These are phyloP conservation scores for Ogataea trehaloabstinens DNA, from an alignment of 805 yeast genomes.

Conservation along the genomic window DNA sequence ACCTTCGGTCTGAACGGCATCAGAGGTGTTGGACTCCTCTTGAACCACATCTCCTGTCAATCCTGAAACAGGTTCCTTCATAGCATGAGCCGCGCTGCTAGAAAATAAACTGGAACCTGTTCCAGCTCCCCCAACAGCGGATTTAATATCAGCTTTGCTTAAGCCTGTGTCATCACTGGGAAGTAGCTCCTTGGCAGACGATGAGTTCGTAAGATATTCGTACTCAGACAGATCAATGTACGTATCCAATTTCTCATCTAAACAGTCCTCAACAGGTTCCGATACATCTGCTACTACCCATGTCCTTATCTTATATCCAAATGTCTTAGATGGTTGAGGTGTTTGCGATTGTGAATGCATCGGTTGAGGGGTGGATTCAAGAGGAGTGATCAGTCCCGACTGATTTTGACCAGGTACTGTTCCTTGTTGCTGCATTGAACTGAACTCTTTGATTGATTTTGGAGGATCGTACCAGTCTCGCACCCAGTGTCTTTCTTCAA, in stretches of 20 bases:
- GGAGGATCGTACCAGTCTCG: conserved; percentile 35
- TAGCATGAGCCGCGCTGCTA: conserved; percentile 30
- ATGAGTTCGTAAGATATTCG: conserved; percentile 27
- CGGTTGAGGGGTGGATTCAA: conserved; percentile 26
- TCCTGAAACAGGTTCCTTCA: no score
- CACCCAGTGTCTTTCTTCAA: conserved; percentile 30
- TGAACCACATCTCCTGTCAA: no score
- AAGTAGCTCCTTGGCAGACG: conserved; percentile 8
- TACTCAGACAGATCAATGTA: conserved; percentile 36
- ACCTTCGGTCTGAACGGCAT: no score
- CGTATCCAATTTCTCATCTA: conserved; percentile 32
- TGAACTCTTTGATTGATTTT: conserved; percentile 16
- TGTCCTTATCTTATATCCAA: conserved; percentile 32
- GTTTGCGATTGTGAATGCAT: conserved; percentile 25
- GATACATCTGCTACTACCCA: conserved; percentile 28
- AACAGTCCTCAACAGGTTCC: conserved; percentile 19
- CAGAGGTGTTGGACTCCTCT: no score
- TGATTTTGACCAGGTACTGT: conserved; percentile 13
- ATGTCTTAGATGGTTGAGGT: conserved; percentile 27
- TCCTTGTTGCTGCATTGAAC: conserved; percentile 7
- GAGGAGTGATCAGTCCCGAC: conserved; percentile 21
- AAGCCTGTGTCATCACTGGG: conserved; percentile 23
- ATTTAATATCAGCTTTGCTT: conserved; percentile 39
- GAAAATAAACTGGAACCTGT: conserved; percentile 29
- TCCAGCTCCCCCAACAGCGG: conserved; percentile 40